A percentile compares a stretch with the other conserved stretches of the same genome.
Evolutionary conservation across 2,329 filamentous ascomycete genomes (phyloP).

Genomic region (Epichloe elymi): DNA sequence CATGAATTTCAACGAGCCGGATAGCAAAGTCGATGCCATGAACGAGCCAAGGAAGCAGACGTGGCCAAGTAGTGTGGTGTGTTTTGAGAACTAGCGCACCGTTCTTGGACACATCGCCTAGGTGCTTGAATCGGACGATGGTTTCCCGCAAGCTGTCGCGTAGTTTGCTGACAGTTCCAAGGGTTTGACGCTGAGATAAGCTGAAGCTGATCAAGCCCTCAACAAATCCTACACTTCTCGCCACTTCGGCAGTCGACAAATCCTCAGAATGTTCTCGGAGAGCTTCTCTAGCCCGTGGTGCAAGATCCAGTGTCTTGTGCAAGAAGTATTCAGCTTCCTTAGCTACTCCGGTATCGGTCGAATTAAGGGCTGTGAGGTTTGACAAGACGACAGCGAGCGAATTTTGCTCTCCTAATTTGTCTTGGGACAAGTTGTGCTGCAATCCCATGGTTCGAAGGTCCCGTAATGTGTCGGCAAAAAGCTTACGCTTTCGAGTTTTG

Average conservation of each 20-base stretch:
- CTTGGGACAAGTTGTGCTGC: slow-evolving; percentile 64
- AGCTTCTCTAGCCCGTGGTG: slow-evolving; percentile 52
- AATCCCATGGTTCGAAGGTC: slow-evolving; percentile 81
- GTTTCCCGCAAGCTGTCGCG: slow-evolving; percentile 26
- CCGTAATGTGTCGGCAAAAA: slow-evolving; percentile 81
- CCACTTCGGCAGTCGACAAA: slow-evolving; percentile 65
- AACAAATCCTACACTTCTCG: slow-evolving; percentile 68
- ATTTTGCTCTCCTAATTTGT: slow-evolving; percentile 59
- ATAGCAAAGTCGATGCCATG: slow-evolving; percentile 52
- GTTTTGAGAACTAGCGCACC: slow-evolving; percentile 11
- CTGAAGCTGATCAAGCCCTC: slow-evolving; percentile 68
- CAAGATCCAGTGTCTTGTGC: slow-evolving; percentile 64
- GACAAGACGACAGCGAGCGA: slow-evolving; percentile 60
- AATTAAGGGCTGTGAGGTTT: slow-evolving; percentile 29
- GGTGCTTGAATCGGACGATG: slow-evolving; percentile 22
- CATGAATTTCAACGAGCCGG: slow-evolving; percentile 52
- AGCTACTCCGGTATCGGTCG: slow-evolving; percentile 12
- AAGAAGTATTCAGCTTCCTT: slow-evolving; percentile 55
- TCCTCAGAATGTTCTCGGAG: slow-evolving; percentile 70
- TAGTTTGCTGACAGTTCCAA: slow-evolving; percentile 27
- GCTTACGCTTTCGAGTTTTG: slow-evolving; percentile 77
- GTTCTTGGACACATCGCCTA: slow-evolving; percentile 18
- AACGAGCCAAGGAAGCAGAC: slow-evolving; percentile 45
- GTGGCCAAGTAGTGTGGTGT: slow-evolving; percentile 13
- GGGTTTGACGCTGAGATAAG: slow-evolving; percentile 42